Evolutionary conservation across 306 rosid species (phyloP), one percentile per base, ranked within the genome.

Genomic region (Quercus glauca): DNA sequence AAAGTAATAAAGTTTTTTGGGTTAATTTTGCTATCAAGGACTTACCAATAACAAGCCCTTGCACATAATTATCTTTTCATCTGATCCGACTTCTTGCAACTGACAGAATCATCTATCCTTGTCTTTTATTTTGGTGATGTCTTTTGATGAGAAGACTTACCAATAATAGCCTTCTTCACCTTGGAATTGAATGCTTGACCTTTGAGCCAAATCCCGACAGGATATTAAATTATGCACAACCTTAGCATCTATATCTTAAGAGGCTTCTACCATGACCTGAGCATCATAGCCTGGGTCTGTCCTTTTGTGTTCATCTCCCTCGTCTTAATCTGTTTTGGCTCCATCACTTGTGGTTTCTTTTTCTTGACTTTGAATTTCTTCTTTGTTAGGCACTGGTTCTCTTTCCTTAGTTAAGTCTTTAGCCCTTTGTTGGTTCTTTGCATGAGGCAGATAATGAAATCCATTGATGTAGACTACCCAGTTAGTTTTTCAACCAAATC

Each of bases 141-240:
- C 85, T 92, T 88, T 25, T 85, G 72, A 77, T 80, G 88, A 18
- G 92, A 87, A 53, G 97, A 89, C 67, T 89, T 92, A 5, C 97
- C 89, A 0, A 82, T 86, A 61, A 90, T 87, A 78, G 87, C 97
- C 75, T 90, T 90, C 88, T 86, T 90, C 83, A 92, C 93, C 78
- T 87, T 89, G 20, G 93, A 90, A 92, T 87, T 31, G 95, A 92
- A 74, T 87, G 93, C 89, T 92, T 92, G 29, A 91, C 91, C 84
- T 85, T 85, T 71, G 92, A 85, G 26, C 97, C 90, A 69, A 92
- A 90, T 20, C 93, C 91, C 12, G 91, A 92, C 4, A 90, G 57
- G 58, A 89, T 82, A 71, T 76, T 83, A 25, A 86, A 89, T 90
- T 92, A 58, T 78, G 88, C 37, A 74, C 41, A 69, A 59, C 86